A percentile compares a stretch with the other conserved stretches of the same genome.
Conservation (phyloP, 2,329 filamentous ascomycete species). For the Nigrograna mackinnonii region DNA sequence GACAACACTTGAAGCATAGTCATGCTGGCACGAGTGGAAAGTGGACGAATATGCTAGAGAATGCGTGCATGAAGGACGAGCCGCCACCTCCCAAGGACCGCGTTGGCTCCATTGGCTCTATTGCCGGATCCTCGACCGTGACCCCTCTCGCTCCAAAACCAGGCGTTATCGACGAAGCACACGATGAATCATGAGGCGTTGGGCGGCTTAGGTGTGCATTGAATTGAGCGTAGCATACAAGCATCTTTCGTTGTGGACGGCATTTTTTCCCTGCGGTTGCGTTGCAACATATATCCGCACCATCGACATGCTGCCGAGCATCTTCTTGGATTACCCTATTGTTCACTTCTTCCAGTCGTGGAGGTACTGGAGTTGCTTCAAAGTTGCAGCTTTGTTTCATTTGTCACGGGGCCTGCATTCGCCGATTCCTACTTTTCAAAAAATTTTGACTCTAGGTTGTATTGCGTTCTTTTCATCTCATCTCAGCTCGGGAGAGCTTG, state of each 20-base stretch:
- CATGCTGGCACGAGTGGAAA: slow-evolving; percentile 95
- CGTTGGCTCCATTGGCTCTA: slow-evolving; percentile 33
- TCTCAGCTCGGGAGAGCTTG: slow-evolving; percentile 15
- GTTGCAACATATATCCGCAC: too few relatives aligned
- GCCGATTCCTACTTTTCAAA: too few relatives aligned
- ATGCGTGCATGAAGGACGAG: slow-evolving; percentile 94
- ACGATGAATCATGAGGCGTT: slow-evolving; percentile 40
- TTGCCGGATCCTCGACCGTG: slow-evolving; percentile 26
- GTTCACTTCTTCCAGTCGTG: too few relatives aligned
- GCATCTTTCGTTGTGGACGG: slow-evolving; percentile 16
- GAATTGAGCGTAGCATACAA: slow-evolving; percentile 24
- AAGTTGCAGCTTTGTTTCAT: too few relatives aligned
- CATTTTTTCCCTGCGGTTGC: too few relatives aligned
- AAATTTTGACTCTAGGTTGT: slow-evolving; percentile 3
- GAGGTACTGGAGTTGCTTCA: too few relatives aligned
- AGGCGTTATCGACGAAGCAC: slow-evolving; percentile 42
- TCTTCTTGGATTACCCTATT: too few relatives aligned
- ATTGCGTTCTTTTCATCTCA: slow-evolving; percentile 12
- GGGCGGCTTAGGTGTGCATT: slow-evolving; percentile 13
- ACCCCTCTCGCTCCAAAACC: slow-evolving; percentile 36
- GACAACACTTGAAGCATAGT: slow-evolving; percentile 97
- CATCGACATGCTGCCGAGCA: too few relatives aligned
- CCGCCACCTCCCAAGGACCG: slow-evolving; percentile 59
- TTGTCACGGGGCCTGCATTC: too few relatives aligned
- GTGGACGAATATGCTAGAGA: slow-evolving; percentile 98